Base-by-base conservation (phyloP, 2,329 filamentous ascomycete species). In the Orbilia oligospora region DNA sequence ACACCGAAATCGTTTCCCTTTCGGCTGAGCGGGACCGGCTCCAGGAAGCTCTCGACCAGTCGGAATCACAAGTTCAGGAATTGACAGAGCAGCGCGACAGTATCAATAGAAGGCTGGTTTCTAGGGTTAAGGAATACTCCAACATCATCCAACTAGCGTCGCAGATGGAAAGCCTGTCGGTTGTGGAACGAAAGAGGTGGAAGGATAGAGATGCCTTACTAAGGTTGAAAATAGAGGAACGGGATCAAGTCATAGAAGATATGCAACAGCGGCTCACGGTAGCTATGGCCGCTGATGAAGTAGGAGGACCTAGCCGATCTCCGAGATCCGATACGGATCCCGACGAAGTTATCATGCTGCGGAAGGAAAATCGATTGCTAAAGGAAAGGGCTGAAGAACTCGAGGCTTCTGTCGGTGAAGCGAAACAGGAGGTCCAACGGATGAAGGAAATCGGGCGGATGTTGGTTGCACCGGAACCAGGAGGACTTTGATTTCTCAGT, bases 371-470 rank as follows among this genome's bases (percentile, higher is more conserved):
- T n/a, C 67, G 67, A 46, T 2, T 71, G 12, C 73, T 77, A 14
- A 77, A 64, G 44, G 49, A 71, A 24, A 16, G 68, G 46, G 46
- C 66, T 8, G 61, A 61, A 22, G 67, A 77, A 18, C 53, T 77
- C 6, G 73, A 77, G 30, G 22, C 67, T 3, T 66, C 73, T 5
- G 61, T 77, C 9, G 38, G 70, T 0, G 46, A 76, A 48, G 64
- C 56, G 12, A 76, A 63, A 36, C 72, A 76, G n/a, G 72, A 76
- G 20, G 72, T 76, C 20, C 48, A 68, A 46, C 46, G 72, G 24
- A 76, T 76, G 72, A 58, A 76, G 48, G 72, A 71, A 51, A 76
- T 76, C 18, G 72, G 72, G 20, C 72, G 72, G n/a, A 76, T 76
- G 72, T 27, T 76, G 22, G 22, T 38, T 76, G 24, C 30, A 76